These are phyloP conservation scores for Lachancea mirantina DNA, from an alignment of 805 yeast species.

Conservation along the genomic window DNA sequence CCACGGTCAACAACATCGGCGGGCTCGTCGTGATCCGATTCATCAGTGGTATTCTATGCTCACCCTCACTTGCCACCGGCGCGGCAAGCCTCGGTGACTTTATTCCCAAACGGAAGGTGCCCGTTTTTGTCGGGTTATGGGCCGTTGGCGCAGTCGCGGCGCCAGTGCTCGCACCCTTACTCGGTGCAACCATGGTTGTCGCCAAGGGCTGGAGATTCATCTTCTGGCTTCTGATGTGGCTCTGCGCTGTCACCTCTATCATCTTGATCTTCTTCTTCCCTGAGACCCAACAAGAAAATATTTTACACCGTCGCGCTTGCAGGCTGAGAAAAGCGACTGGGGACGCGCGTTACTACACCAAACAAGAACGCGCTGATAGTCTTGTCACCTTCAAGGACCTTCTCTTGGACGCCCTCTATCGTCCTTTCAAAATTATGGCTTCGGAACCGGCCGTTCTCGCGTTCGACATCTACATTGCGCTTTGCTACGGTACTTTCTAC, in stretches of 20 bases:
- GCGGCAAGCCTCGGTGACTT: constrained; percentile 53
- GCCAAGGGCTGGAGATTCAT: constrained; percentile 48
- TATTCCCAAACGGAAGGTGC: constrained; percentile 34
- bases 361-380: constrained; percentile 33
- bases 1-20: constrained; percentile 43
- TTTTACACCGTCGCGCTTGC: constrained; percentile 42
- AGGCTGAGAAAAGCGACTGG: constrained; percentile 46
- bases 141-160: constrained; percentile 48
- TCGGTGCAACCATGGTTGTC: constrained; percentile 45
- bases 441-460: constrained; percentile 52
- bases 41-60: constrained; percentile 47
- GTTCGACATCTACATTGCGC: constrained; percentile 44
- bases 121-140: constrained; percentile 46
- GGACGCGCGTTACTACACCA: constrained; percentile 36
- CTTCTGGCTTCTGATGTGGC: constrained; percentile 44
- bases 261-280: constrained; percentile 39
- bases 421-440: constrained; percentile 43
- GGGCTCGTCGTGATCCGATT: constrained; percentile 45
- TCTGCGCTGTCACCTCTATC: constrained; percentile 35
- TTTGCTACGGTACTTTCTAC: constrained; percentile 47
- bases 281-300: constrained; percentile 41
- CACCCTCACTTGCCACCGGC: constrained; percentile 52
- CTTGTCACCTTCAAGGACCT: constrained; percentile 16
- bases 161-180: constrained; percentile 48
- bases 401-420: constrained; percentile 33